Percentiles rank a stretch among this genome's conserved stretches.
These are phyloP conservation scores for Linderniella brevidens DNA, from an alignment of 257 asterid genomes.

Conservation along the genomic window DNA sequence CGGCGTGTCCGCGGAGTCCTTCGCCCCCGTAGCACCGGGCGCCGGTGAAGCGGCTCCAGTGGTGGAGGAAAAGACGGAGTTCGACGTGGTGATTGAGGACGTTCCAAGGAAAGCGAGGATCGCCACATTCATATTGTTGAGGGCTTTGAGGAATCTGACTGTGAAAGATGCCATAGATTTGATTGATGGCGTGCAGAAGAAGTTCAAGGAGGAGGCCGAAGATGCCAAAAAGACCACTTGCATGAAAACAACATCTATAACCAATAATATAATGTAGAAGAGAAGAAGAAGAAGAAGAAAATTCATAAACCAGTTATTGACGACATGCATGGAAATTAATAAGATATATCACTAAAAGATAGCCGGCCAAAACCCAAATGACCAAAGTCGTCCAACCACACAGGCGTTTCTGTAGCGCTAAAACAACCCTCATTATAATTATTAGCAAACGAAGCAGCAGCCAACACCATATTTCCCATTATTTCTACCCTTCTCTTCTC, in stretches of 20 bases:
- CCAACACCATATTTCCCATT: constrained; percentile 18
- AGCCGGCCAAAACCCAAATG: constrained; percentile 93
- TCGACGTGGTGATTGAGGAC: constrained; percentile 73
- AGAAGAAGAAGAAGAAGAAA: no score
- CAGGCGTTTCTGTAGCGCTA: constrained; percentile 32
- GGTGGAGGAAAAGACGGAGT: constrained; percentile 91
- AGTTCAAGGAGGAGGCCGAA: constrained; percentile 83
- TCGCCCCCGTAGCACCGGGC: constrained; percentile 44
- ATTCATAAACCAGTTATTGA: no score
- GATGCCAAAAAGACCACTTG: constrained; percentile 50
- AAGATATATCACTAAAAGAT: constrained; percentile 25
- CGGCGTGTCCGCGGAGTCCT: constrained; percentile 84
- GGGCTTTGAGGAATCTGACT: constrained; percentile 67
- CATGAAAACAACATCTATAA: no score
- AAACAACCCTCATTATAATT: no score
- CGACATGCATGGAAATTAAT: no score
- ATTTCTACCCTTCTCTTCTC: constrained; percentile 17
- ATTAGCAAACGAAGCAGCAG: constrained; percentile 38
- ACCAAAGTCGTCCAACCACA: constrained; percentile 56
- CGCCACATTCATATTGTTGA: constrained; percentile 68
- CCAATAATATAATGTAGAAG: no score
- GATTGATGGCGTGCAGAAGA: constrained; percentile 92
- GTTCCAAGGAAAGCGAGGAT: constrained; percentile 70
- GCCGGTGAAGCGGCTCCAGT: constrained; percentile 31
- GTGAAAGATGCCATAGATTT: constrained; percentile 82